These are phyloP conservation scores for Stereocaulon alpinum DNA, from an alignment of 495 filamentous ascomycete genomes.

Conservation along the genomic window DNA sequence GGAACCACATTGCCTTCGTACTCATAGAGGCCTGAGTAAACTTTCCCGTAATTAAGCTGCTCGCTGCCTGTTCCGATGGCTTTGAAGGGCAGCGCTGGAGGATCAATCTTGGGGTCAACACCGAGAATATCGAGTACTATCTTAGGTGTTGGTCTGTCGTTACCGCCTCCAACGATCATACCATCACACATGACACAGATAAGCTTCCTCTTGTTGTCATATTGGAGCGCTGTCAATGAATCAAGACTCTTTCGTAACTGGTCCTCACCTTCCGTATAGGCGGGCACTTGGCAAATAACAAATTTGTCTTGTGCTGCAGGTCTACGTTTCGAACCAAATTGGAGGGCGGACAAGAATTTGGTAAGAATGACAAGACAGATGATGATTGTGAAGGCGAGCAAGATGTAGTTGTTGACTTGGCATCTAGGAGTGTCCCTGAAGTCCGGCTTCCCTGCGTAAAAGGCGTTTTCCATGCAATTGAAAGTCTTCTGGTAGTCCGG, in stretches of 20 bases:
- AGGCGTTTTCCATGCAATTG: constrained; percentile 73
- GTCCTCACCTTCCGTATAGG: constrained; percentile 97
- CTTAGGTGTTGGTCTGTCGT: constrained; percentile 92
- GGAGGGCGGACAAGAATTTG: constrained; percentile 91
- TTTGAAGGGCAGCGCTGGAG: constrained; percentile 84
- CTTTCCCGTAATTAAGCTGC: constrained; percentile 95
- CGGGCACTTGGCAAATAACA: constrained; percentile 94
- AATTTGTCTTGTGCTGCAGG: constrained; percentile 94
- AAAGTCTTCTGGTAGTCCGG: constrained; percentile 45
- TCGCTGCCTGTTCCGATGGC: constrained; percentile 82
- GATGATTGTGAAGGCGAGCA: constrained; percentile 75
- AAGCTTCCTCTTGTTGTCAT: constrained; percentile 94
- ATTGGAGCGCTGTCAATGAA: constrained; percentile 84
- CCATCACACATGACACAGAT: constrained; percentile 91
- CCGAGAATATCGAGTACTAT: constrained; percentile 96
- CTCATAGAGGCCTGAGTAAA: constrained; percentile 96
- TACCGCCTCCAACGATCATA: constrained; percentile 92
- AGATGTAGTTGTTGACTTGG: constrained; percentile 84
- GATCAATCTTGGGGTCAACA: constrained; percentile 93
- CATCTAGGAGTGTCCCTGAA: constrained; percentile 70
- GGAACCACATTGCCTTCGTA: constrained; percentile 96
- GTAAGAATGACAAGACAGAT: constrained; percentile 67
- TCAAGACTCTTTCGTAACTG: constrained; percentile 84
- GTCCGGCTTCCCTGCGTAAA: constrained; percentile 74
- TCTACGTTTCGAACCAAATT: constrained; percentile 84